Evolutionary conservation across 2,329 filamentous ascomycete genomes (phyloP).

Genomic region (Drechslera avenae): DNA sequence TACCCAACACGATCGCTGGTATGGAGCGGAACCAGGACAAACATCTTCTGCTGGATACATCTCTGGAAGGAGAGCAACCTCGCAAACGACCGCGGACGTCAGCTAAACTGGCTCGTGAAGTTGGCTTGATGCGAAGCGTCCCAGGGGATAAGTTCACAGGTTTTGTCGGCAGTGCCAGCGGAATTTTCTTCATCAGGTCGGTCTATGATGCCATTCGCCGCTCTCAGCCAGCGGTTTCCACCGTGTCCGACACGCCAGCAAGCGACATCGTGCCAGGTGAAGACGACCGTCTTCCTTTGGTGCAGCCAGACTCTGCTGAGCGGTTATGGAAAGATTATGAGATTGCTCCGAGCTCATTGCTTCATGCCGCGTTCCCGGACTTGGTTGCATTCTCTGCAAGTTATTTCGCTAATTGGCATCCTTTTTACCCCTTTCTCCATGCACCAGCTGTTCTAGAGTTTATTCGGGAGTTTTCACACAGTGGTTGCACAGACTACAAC

Average conservation of each 20-base stretch:
- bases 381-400: slow-evolving; percentile 57
- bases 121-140: slow-evolving; percentile 59
- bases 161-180: slow-evolving; percentile 63
- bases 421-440: slow-evolving; percentile 62
- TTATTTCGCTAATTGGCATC: slow-evolving; percentile 65
- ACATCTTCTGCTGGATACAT: not conserved
- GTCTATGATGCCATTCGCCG: slow-evolving; percentile 58
- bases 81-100: slow-evolving; percentile 23
- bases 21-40: slow-evolving; percentile 17
- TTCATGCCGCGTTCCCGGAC: slow-evolving; percentile 52
- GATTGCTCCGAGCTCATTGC: slow-evolving; percentile 13
- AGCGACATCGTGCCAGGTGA: slow-evolving; percentile 61
- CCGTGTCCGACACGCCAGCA: slow-evolving; percentile 30
- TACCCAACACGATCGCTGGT: not conserved
- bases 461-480: slow-evolving; percentile 52
- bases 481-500: slow-evolving; percentile 38
- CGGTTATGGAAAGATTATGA: slow-evolving; percentile 45
- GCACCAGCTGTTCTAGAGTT: slow-evolving; percentile 57
- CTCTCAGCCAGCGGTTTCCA: slow-evolving; percentile 20
- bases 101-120: slow-evolving; percentile 43
- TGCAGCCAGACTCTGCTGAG: slow-evolving; percentile 21
- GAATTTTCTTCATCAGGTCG: slow-evolving; percentile 64
- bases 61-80: slow-evolving; percentile 7
- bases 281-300: slow-evolving; percentile 56
- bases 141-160: slow-evolving; percentile 55